Evolutionary conservation across 2,329 filamentous ascomycete species (phyloP), one percentile per base, ranked within the genome.

Genomic region (Cryphonectria japonica): DNA sequence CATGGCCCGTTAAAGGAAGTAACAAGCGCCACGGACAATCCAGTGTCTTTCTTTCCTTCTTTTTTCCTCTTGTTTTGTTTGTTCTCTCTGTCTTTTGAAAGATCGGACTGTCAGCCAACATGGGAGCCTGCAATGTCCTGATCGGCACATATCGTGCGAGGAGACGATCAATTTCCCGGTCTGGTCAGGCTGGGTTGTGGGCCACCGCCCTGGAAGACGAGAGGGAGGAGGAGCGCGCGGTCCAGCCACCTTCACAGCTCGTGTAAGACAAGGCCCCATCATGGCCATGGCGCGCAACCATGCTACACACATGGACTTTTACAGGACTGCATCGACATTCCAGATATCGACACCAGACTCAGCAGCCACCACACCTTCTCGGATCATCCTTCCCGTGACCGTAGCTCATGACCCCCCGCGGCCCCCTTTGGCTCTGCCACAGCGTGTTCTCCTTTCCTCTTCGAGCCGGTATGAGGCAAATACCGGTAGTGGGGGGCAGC

Each of bases 341-440:
- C 22, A 19, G 61, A 43, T 66, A 60, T 32, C 37, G 41, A 68
- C 67, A 50, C 43, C 5, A 50, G 43, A 50, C 43, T 50, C 69
- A 26, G 22, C 37, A 66, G 68, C 61, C 62, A 62, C 61, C 62
- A 62, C 65, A 72, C 68, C 71, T 39, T 64, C 29, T 62, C 71
- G 61, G 61, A 66, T 66, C 57, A 60, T 32, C 54, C 60, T 66
- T 62, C 71, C 67, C 65, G 67, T 68, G 71, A 72, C 70, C 52
- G 71, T 57, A 63, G 64, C 71, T 59, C 66, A 67, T 72, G 68
- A 72, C 71, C 68, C 32, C n/a, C 43, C 37, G 57, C n/a, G 29
- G 37, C 11, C 26, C 22, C 14, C n/a, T 19, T 66, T 66, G 43
- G 62, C 62, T 32, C 57, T 39, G 62, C 39, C 41, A 32, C 9